phyloP scores from a whole-genome alignment of 805 yeast genomes.

The Zygosaccharomyces rouxii region DNA sequence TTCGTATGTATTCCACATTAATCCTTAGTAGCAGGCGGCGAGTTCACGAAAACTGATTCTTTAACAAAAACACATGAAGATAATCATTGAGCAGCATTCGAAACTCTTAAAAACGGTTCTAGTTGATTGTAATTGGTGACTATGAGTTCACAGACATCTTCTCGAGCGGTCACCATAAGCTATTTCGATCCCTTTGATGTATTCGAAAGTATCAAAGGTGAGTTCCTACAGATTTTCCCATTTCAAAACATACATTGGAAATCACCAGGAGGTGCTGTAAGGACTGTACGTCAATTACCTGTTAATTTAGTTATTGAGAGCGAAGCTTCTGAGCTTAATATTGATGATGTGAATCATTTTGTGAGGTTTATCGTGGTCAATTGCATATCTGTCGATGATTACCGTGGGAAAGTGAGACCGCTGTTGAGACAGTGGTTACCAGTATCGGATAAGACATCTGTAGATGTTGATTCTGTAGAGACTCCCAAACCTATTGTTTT shows the following conservation, averaged over 20 bases:
- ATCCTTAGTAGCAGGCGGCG: not conserved
- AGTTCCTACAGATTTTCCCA: conserved; percentile 29
- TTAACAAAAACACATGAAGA: conserved; percentile 3
- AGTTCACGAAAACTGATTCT: conserved; percentile 1
- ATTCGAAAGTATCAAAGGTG: conserved; percentile 29
- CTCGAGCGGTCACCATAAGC: conserved; percentile 20
- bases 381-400: conserved; percentile 64
- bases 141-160: conserved; percentile 4
- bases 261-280: conserved; percentile 22
- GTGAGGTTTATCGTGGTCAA: conserved; percentile 65
- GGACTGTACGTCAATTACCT: conserved; percentile 24
- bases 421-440: conserved; percentile 75
- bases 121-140: not conserved
- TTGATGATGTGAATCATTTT: conserved; percentile 40
- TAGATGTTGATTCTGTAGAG: conserved; percentile 1
- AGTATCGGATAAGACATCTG: conserved; percentile 7
- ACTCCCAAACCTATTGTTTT: conserved; percentile 23
- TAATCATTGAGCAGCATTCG: not conserved
- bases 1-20: not conserved
- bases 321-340: conserved; percentile 3
- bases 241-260: conserved; percentile 34
- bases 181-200: conserved; percentile 37
- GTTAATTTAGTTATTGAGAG: conserved; percentile 24
- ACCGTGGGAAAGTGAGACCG: conserved; percentile 76
- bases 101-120: not conserved